Base-by-base conservation (phyloP, 805 yeast species). In the Candida sakaeoensis region DNA sequence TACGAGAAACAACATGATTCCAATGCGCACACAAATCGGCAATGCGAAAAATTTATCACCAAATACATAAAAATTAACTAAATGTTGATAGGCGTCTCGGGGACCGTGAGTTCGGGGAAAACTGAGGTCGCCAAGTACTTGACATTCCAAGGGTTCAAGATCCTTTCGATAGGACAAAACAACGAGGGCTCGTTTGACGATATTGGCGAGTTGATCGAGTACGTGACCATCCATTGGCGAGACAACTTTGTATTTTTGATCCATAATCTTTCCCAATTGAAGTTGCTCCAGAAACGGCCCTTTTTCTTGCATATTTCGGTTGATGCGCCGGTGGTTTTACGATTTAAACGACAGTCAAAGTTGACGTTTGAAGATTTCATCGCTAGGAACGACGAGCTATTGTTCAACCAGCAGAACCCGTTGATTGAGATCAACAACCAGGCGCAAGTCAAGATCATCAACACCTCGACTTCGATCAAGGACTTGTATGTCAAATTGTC, bases 61-160 rank as follows among this genome's bases (percentile, higher is more conserved):
- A n/a, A n/a, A n/a, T n/a, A n/a, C n/a, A n/a, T n/a, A n/a, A n/a
- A n/a, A n/a, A n/a, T n/a, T n/a, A n/a, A n/a, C n/a, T n/a, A n/a
- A n/a, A 85, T 85, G 95, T 67, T 86, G 30, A 74, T 85, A 17
- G 93, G 91, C 2, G 68, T 85, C 4, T 77, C 90, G 0, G 95
- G 95, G 0, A 74, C 87, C 0, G 51, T 73, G 0, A 70, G 79
- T 32, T 72, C 89, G 12, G 95, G 95, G 1, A 78, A 80, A 49
- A 68, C 78, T 2, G 82, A 79, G 42, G 79, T 82, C 2, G 79
- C 79, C 1, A 60, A 76, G 31, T 83, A 78, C 53, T 62, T 85
- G 36, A 62, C 67, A 3, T 60, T 61, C 33, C 78, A 74, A 42
- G 85, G 83, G 13, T 82, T 80, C 59, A 53, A 54, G 9, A 21